Conservation (phyloP, 371 early-diverging fungal genomes). For the Mortierella sp. region DNA sequence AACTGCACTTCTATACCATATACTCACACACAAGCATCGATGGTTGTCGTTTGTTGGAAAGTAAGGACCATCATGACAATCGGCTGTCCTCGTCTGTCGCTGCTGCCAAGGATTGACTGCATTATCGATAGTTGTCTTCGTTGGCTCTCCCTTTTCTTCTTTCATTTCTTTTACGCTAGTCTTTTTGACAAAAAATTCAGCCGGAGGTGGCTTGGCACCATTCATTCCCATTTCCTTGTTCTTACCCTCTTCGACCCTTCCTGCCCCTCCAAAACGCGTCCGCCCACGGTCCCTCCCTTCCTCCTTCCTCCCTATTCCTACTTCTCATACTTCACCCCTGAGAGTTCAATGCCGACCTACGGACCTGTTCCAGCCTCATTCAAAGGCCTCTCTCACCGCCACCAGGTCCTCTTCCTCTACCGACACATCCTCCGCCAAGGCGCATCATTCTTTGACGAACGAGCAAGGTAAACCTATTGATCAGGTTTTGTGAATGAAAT, state of each 20-base stretch:
- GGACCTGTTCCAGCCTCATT: conserved; percentile 40
- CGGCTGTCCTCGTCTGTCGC: not conserved
- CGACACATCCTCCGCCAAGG: conserved; percentile 45
- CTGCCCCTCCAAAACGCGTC: not conserved
- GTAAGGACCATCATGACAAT: not conserved
- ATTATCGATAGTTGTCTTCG: too few species aligned
- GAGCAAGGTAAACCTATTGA: conserved; percentile 30
- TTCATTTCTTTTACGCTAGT: not conserved
- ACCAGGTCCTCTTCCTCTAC: conserved; percentile 37
- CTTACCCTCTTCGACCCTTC: not conserved
- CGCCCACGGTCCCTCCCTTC: not conserved
- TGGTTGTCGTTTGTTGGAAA: too few species aligned
- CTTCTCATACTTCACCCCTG: not conserved
- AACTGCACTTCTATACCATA: too few species aligned
- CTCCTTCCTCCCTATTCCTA: not conserved
- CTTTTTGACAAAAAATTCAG: conserved; percentile 14
- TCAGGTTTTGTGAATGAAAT: not conserved
- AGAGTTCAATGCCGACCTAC: conserved; percentile 37
- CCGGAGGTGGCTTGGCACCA: conserved; percentile 10
- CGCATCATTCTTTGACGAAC: conserved; percentile 49
- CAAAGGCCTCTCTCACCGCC: conserved; percentile 21
- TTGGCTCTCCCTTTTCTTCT: not conserved
- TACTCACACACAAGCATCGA: too few species aligned
- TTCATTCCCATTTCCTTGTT: not conserved
- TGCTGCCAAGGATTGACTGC: not conserved